Conservation (phyloP, 2,329 filamentous ascomycete genomes). For the Colletotrichum cuscutae region DNA sequence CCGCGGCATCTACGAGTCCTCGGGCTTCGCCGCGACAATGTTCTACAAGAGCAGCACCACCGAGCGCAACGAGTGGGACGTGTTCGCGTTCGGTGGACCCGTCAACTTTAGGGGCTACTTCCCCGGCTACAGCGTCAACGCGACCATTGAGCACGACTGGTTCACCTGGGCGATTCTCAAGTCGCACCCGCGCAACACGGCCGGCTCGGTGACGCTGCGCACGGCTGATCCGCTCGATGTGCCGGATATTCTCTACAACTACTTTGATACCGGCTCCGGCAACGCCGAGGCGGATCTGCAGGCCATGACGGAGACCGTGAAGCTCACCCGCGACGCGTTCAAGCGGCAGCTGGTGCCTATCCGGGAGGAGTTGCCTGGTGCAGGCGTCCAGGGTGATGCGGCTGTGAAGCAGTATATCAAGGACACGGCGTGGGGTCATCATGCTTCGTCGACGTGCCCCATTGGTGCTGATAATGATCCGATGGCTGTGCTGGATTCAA, state of each 20-base stretch:
- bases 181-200: conserved; percentile 69
- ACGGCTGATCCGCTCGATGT: conserved; percentile 71
- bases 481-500: conserved; percentile 57
- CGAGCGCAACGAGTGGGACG: conserved; percentile 40
- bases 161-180: conserved; percentile 65
- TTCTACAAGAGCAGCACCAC: conserved; percentile 42
- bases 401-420: conserved; percentile 41
- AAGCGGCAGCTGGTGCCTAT: conserved; percentile 39
- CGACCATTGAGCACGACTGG: conserved; percentile 48
- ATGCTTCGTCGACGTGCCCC: conserved; percentile 46
- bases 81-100: conserved; percentile 51
- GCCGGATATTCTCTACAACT: conserved; percentile 72
- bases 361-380: conserved; percentile 36
- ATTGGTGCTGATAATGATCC: conserved; percentile 45
- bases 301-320: conserved; percentile 65
- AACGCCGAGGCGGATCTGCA: conserved; percentile 60
- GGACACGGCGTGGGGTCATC: conserved; percentile 47
- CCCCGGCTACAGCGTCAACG: conserved; percentile 47
- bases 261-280: conserved; percentile 62
- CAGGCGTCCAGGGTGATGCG: conserved; percentile 31
- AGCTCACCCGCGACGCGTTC: conserved; percentile 59
- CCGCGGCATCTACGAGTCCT: conserved; percentile 44
- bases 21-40: conserved; percentile 40
- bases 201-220: conserved; percentile 69
- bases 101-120: conserved; percentile 53